A percentile compares a stretch with the other conserved stretches of the same genome.
Evolutionary conservation across 495 filamentous ascomycete genomes (phyloP).

Genomic region (Parmelia sp.): DNA sequence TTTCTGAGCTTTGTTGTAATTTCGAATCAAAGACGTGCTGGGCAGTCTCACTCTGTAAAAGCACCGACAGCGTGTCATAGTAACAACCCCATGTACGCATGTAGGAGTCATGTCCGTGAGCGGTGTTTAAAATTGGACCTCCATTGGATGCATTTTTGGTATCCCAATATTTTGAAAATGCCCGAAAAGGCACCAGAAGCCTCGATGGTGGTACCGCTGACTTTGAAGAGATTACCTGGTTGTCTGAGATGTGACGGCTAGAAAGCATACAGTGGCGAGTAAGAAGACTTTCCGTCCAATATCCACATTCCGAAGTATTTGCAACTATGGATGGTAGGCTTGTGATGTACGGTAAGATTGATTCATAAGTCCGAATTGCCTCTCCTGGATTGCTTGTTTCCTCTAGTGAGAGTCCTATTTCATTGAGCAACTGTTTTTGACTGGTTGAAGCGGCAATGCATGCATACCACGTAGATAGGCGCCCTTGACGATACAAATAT

Average conservation of each 20-base stretch:
- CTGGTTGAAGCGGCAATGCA: background rate
- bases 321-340: constrained; percentile 29
- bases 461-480: constrained; percentile 61
- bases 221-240: constrained; percentile 34
- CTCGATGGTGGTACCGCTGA: constrained; percentile 40
- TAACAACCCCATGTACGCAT: constrained; percentile 71
- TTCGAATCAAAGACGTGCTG: constrained; percentile 39
- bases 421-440: background rate
- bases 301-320: constrained; percentile 49
- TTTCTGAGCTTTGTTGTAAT: constrained; percentile 60
- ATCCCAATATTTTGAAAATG: constrained; percentile 56
- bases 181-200: constrained; percentile 50
- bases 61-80: constrained; percentile 62
- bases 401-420: constrained; percentile 52
- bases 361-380: constrained; percentile 57
- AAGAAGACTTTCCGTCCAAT: constrained; percentile 73
- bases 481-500: constrained; percentile 71
- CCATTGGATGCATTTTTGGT: constrained; percentile 3
- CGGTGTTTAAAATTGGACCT: background rate
- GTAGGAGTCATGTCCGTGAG: constrained; percentile 30
- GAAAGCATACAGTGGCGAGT: constrained; percentile 63
- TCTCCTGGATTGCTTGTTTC: constrained; percentile 46
- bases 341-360: constrained; percentile 50
- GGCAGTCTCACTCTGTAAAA: constrained; percentile 38
- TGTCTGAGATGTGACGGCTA: constrained; percentile 33